Percentiles rank a stretch among this genome's conserved stretches.
phyloP scores from a whole-genome alignment of 345 rosid genomes.

The Firmiana major region DNA sequence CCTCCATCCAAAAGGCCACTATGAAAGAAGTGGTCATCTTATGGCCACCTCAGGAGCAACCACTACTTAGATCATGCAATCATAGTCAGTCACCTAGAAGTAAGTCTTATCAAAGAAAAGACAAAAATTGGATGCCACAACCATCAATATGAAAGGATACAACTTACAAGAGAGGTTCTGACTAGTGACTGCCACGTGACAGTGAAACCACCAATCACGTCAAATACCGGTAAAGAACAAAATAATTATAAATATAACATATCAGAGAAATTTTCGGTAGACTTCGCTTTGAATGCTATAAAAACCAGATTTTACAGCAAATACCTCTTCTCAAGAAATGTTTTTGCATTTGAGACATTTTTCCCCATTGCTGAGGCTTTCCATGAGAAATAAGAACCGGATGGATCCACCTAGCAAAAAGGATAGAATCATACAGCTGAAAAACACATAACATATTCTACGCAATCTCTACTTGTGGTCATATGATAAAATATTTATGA shows the following conservation, averaged over 20 bases:
- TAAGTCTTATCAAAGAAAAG: neutral
- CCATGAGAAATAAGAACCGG: conserved; percentile 98
- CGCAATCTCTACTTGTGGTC: neutral
- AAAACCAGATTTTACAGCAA: neutral
- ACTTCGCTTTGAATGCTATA: neutral
- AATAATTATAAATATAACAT: neutral
- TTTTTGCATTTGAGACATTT: conserved; percentile 90
- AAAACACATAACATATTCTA: neutral
- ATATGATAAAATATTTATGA: neutral
- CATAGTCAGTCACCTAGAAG: neutral
- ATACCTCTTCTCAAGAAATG: conserved; percentile 93
- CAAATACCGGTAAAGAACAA: neutral
- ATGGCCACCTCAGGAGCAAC: neutral
- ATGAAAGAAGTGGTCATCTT: neutral
- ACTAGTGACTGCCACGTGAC: neutral
- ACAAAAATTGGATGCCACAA: neutral
- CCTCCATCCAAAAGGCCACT: neutral
- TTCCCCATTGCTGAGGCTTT: conserved; percentile 99
- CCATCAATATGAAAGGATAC: neutral
- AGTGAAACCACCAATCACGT: neutral
- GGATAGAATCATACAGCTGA: neutral
- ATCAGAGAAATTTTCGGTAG: neutral
- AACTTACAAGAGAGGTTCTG: neutral
- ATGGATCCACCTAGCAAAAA: conserved; percentile 70
- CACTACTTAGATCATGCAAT: neutral